These are phyloP conservation scores for Pythium oligandrum DNA, from an alignment of 352 stramenopile species.

Conservation along the genomic window DNA sequence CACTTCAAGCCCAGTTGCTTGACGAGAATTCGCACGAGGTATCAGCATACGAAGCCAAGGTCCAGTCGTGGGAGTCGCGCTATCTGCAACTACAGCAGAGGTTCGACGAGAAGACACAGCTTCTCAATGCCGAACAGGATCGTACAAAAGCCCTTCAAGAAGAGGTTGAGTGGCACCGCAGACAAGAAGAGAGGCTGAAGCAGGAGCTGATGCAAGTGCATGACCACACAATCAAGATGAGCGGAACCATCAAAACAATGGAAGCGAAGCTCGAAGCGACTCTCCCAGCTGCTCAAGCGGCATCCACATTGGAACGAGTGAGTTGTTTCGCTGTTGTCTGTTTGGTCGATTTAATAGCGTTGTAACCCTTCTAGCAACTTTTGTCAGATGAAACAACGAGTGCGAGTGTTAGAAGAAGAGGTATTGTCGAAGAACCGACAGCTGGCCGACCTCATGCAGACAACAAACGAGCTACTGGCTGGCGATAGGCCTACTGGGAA, in stretches of 20 bases:
- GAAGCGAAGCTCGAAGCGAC: slow-evolving; percentile 38
- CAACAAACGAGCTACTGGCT: slow-evolving; percentile 23
- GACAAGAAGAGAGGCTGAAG: slow-evolving; percentile 30
- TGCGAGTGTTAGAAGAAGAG: slow-evolving; percentile 42
- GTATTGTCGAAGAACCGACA: slow-evolving; percentile 28
- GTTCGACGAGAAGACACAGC: slow-evolving; percentile 9
- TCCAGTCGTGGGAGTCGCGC: slow-evolving; percentile 30
- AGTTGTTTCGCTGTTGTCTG: neutral
- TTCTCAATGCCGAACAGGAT: slow-evolving; percentile 13
- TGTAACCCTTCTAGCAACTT: neutral
- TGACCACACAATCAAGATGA: slow-evolving; percentile 45
- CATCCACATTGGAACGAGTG: neutral
- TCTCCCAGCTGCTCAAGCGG: neutral
- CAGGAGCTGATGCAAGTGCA: slow-evolving; percentile 30
- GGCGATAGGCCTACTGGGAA: neutral
- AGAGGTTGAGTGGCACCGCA: slow-evolving; percentile 18
- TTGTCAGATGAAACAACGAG: slow-evolving; percentile 27
- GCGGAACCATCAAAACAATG: slow-evolving; percentile 35
- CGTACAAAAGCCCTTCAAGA: slow-evolving; percentile 7
- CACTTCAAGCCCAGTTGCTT: slow-evolving; percentile 24
- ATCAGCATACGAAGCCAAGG: slow-evolving; percentile 35
- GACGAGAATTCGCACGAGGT: neutral
- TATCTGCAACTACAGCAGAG: slow-evolving; percentile 20
- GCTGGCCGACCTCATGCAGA: slow-evolving; percentile 29
- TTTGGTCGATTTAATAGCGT: neutral